phyloP scores from a whole-genome alignment of 345 rosid species.

The Laguncularia racemosa region DNA sequence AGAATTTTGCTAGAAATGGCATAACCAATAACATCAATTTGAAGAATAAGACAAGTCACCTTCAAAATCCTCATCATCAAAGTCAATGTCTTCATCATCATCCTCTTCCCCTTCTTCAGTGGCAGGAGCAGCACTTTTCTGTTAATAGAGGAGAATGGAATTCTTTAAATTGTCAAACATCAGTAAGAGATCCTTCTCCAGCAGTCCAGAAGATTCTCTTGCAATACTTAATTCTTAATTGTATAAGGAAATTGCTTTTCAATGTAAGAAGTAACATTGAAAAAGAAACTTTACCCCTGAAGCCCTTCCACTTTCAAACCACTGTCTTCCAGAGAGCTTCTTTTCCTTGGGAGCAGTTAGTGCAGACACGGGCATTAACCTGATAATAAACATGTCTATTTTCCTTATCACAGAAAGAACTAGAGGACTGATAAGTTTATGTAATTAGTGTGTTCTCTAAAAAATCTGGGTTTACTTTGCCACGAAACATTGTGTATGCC shows the following conservation, averaged over 20 bases:
- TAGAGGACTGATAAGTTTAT: too few species aligned
- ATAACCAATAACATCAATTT: conserved; percentile 15
- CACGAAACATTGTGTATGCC: too few species aligned
- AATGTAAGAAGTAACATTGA: not conserved
- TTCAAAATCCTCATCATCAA: conserved; percentile 92
- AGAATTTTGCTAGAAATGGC: not conserved
- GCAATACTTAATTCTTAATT: too few species aligned
- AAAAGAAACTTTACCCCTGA: conserved; percentile 25
- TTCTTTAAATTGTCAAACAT: not conserved
- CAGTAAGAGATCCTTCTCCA: not conserved
- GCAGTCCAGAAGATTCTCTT: too few species aligned
- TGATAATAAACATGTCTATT: conserved; percentile 13
- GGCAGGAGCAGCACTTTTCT: conserved; percentile 65
- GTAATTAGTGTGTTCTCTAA: too few species aligned
- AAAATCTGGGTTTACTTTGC: too few species aligned
- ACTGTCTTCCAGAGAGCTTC: conserved; percentile 85
- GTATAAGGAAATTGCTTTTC: not conserved
- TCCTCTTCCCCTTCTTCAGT: conserved; percentile 60
- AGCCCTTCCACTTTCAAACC: conserved; percentile 90
- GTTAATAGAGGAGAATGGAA: conserved; percentile 13
- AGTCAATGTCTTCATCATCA: conserved; percentile 82
- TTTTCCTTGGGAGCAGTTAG: conserved; percentile 72
- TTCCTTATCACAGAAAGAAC: too few species aligned
- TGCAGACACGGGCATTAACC: conserved; percentile 92
- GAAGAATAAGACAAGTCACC: conserved; percentile 26